These are phyloP conservation scores for Bolboschoenoplectus hybrid DNA, from an alignment of 202 grass and related monocot genomes.

Conservation along the genomic window DNA sequence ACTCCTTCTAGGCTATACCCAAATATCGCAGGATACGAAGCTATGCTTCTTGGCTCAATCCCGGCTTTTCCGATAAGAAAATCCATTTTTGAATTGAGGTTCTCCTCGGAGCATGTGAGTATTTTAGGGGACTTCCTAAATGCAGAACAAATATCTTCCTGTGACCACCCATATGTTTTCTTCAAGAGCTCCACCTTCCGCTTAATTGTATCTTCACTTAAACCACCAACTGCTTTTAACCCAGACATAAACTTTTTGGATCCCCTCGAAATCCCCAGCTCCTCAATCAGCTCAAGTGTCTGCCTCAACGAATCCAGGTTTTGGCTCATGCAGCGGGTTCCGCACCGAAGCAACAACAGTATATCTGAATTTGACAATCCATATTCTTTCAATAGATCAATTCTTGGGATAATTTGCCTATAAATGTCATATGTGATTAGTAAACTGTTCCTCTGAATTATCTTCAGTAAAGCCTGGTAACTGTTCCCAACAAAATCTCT, in stretches of 20 bases:
- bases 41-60: constrained; percentile 44
- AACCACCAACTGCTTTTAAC: constrained; percentile 40
- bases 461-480: neutral
- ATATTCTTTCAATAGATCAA: constrained; percentile 44
- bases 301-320: constrained; percentile 46
- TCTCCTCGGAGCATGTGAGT: constrained; percentile 44
- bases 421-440: constrained; percentile 17
- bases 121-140: constrained; percentile 53
- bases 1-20: constrained; percentile 62
- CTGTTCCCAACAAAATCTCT: constrained; percentile 1
- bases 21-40: constrained; percentile 43
- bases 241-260: constrained; percentile 54
- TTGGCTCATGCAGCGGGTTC: constrained; percentile 43
- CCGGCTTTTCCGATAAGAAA: constrained; percentile 61
- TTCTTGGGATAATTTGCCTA: constrained; percentile 29
- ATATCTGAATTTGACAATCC: constrained; percentile 51
- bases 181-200: constrained; percentile 54
- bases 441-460: constrained; percentile 7
- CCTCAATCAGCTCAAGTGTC: constrained; percentile 39
- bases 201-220: constrained; percentile 28
- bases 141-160: constrained; percentile 57
- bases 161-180: constrained; percentile 58
- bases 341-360: constrained; percentile 36
- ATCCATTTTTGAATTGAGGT: constrained; percentile 44
- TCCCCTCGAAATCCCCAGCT: constrained; percentile 48